Percentiles rank a stretch among this genome's conserved stretches.
These are phyloP conservation scores for Symbiodinium natans DNA, from an alignment of 73 alveolate species.

Conservation along the genomic window DNA sequence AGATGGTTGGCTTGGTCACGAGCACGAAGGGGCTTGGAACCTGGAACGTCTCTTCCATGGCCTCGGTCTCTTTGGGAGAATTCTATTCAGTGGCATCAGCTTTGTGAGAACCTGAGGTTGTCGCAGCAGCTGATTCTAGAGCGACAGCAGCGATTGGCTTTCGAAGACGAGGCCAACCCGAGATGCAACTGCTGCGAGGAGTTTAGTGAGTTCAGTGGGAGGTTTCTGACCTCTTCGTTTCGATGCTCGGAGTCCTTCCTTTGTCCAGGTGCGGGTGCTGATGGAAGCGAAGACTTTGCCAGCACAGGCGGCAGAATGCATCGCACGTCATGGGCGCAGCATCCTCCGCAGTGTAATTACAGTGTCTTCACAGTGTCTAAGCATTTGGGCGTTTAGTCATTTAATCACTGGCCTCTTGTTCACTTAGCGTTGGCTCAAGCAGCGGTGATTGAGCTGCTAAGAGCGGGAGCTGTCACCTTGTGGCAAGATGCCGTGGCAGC, in stretches of 20 bases:
- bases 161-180: conserved; percentile 36
- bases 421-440: conserved; percentile 1
- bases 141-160: conserved; percentile 71
- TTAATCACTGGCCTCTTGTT: too few species aligned
- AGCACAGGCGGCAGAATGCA: not conserved
- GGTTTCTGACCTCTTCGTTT: too few species aligned
- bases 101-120: conserved; percentile 21
- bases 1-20: conserved; percentile 42
- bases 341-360: too few species aligned
- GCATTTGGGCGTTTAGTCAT: too few species aligned
- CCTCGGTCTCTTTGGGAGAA: too few species aligned
- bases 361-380: not conserved
- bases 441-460: not conserved
- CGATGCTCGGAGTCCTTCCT: too few species aligned
- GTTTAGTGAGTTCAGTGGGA: too few species aligned
- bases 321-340: too few species aligned
- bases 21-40: conserved; percentile 22
- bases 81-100: too few species aligned
- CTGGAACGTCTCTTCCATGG: not conserved
- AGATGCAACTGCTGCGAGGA: too few species aligned
- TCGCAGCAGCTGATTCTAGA: conserved; percentile 50
- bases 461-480: too few species aligned
- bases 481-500: not conserved
- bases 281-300: not conserved
- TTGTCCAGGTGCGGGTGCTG: not conserved